Percentiles rank a stretch among this genome's conserved stretches.
These are phyloP conservation scores for Scheffersomyces illinoinensis DNA, from an alignment of 1,139 yeast species.

Conservation along the genomic window DNA sequence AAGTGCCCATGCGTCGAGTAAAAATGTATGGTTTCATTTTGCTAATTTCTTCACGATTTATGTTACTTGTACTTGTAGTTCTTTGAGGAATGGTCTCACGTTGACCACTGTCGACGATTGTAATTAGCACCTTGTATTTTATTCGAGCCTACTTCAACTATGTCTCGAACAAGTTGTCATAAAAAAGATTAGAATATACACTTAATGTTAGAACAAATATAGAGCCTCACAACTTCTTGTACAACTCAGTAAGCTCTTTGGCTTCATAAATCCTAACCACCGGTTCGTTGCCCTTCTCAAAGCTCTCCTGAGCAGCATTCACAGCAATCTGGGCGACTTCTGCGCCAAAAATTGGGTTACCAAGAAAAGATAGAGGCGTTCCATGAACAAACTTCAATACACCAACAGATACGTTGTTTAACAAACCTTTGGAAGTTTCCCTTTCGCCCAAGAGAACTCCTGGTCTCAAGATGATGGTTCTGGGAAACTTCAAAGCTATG, in stretches of 20 bases:
- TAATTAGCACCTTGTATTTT: background rate
- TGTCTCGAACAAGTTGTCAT: background rate
- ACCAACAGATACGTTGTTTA: constrained; percentile 22
- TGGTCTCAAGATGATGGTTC: constrained; percentile 69
- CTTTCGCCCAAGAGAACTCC: constrained; percentile 68
- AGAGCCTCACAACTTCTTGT: background rate
- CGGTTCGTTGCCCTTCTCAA: constrained; percentile 2
- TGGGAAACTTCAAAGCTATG: constrained; percentile 57
- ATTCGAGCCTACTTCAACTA: background rate
- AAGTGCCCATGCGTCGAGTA: constrained; percentile 29
- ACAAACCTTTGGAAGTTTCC: constrained; percentile 38
- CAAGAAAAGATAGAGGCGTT: constrained; percentile 20
- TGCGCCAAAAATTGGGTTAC: constrained; percentile 43
- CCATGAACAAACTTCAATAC: constrained; percentile 36
- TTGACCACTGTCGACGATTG: background rate
- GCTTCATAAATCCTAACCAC: constrained; percentile 3
- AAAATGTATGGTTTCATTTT: background rate
- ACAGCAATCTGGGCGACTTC: constrained; percentile 53
- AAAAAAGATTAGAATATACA: background rate
- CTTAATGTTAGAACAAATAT: background rate
- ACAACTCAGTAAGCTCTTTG: constrained; percentile 3
- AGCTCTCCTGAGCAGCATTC: constrained; percentile 22
- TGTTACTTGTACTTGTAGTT: background rate
- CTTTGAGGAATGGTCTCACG: background rate
- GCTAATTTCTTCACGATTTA: background rate